Conservation (phyloP, 176 grass and related monocot genomes). For the Oryza nivara region DNA sequence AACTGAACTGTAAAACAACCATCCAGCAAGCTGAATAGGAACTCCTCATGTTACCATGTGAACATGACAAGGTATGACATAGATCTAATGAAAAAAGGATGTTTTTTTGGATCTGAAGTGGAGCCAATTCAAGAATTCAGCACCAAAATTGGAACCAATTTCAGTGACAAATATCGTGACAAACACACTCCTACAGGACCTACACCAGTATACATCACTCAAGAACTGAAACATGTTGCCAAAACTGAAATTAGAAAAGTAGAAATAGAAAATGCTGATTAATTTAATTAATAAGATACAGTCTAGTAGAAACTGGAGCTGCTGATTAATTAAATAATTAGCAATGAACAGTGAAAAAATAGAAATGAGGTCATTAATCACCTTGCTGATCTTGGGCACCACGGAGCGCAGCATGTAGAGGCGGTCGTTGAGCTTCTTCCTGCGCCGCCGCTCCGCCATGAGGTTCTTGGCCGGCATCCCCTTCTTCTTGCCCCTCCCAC, state of each 20-base stretch:
- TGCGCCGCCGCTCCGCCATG: constrained; percentile 77
- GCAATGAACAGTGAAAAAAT: neutral
- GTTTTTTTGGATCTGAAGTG: constrained; percentile 22
- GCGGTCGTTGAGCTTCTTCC: constrained; percentile 86
- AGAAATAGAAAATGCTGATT: neutral
- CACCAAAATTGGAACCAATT: constrained; percentile 11
- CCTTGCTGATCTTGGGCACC: constrained; percentile 90
- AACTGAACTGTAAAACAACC: constrained; percentile 7
- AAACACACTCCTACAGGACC: neutral
- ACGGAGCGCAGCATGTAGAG: constrained; percentile 86
- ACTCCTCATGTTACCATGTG: neutral
- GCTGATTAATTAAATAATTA: neutral
- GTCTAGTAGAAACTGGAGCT: neutral
- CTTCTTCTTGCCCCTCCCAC: constrained; percentile 72
- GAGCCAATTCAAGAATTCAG: constrained; percentile 29
- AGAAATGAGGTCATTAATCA: constrained; percentile 19
- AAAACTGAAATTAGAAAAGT: neutral
- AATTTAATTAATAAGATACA: neutral
- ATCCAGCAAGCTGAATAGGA: neutral
- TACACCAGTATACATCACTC: neutral
- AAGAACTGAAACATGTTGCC: neutral
- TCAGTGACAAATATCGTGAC: neutral
- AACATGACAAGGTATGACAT: constrained; percentile 13
- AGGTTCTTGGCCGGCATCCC: constrained; percentile 82
- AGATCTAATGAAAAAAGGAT: constrained; percentile 26